Evolutionary conservation across 352 stramenopile species (phyloP).

Genomic region (Pythium coloratum): DNA sequence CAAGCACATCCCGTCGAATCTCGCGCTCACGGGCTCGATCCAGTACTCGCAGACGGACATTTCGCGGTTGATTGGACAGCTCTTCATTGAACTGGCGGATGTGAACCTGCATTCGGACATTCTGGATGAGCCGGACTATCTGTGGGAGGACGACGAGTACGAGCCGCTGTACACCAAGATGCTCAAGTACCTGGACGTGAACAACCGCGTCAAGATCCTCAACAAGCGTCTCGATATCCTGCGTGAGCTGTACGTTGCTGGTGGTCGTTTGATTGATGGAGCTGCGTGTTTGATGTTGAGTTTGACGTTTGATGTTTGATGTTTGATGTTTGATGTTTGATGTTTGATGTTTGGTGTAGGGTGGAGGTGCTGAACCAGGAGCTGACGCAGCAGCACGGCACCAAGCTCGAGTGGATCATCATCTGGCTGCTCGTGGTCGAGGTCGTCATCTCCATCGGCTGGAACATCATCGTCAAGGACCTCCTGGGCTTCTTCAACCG

Average conservation of each 20-base stretch:
- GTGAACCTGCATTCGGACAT: constrained; percentile 95
- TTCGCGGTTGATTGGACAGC: constrained; percentile 89
- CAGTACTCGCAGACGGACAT: constrained; percentile 88
- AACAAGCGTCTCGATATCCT: constrained; percentile 94
- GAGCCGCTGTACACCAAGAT: constrained; percentile 91
- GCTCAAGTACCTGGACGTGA: constrained; percentile 91
- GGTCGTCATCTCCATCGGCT: constrained; percentile 82
- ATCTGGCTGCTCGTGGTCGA: constrained; percentile 92
- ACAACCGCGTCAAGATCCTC: constrained; percentile 89
- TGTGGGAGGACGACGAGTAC: constrained; percentile 91
- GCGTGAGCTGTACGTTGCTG: constrained; percentile 75
- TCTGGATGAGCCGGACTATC: constrained; percentile 91
- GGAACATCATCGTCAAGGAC: constrained; percentile 85
- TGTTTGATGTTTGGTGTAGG: constrained; percentile 25
- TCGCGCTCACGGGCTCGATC: constrained; percentile 86
- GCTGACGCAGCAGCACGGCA: constrained; percentile 81
- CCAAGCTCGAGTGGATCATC: constrained; percentile 93
- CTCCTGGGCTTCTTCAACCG: constrained; percentile 68
- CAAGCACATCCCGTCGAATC: constrained; percentile 84
- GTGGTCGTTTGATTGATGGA: too few species aligned
- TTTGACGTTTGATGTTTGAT: neutral
- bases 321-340: neutral
- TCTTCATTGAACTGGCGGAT: constrained; percentile 88
- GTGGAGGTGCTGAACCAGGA: constrained; percentile 92
- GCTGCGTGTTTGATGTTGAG: too few species aligned